A percentile compares a stretch with the other conserved stretches of the same genome.
Evolutionary conservation across 75 land plant genomes (phyloP).

Genomic region (Selaginella tamariscina): DNA sequence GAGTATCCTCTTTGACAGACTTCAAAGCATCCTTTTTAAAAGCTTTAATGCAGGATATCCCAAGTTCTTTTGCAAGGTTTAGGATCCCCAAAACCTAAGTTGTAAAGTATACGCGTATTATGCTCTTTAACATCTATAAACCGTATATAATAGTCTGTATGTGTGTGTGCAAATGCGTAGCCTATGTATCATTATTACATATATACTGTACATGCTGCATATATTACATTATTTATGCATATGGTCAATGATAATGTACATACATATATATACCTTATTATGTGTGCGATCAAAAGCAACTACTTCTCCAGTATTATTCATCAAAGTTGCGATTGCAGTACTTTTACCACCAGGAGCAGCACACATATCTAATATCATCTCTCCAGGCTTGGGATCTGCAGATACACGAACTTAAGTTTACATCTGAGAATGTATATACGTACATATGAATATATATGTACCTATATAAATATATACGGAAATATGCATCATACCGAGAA

Average conservation of each 20-base stretch:
- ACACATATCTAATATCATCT: constrained; percentile 85
- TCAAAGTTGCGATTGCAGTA: constrained; percentile 84
- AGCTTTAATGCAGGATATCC: background rate
- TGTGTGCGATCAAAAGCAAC: constrained; percentile 88
- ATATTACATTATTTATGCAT: too few relatives aligned
- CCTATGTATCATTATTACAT: too few relatives aligned
- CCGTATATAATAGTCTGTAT: too few relatives aligned
- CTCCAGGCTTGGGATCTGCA: constrained; percentile 82
- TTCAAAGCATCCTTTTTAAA: constrained; percentile 11
- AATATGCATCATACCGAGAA: constrained; percentile 40
- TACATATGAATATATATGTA: too few relatives aligned
- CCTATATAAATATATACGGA: background rate
- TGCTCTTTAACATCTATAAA: too few relatives aligned
- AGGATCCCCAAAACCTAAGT: background rate
- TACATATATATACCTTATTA: constrained; percentile 48
- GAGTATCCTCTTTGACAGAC: background rate
- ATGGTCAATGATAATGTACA: constrained; percentile 1
- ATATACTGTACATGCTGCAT: too few relatives aligned
- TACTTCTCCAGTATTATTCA: constrained; percentile 77
- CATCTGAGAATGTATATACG: too few relatives aligned
- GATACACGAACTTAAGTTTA: background rate
- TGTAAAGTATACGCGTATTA: too few relatives aligned
- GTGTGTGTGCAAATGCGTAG: too few relatives aligned
- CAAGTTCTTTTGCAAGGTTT: constrained; percentile 3
- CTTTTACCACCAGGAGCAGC: constrained; percentile 99